Evolutionary conservation across 306 rosid genomes (phyloP).

Genomic region (Luffa acutangula): DNA sequence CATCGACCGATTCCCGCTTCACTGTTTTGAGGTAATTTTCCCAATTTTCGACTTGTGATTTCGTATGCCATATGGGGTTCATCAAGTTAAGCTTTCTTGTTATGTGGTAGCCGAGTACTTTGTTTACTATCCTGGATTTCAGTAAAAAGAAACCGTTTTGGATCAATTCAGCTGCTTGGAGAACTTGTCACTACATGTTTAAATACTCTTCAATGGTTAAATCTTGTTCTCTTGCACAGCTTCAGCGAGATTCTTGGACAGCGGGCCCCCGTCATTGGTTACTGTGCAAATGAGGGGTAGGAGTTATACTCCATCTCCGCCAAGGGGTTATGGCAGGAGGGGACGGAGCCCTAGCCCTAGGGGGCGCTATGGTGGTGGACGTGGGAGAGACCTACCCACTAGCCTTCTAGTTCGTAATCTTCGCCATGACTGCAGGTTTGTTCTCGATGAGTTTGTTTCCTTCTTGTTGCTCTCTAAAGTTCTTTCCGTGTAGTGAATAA

Average conservation of each 20-base stretch:
- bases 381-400: constrained; percentile 78
- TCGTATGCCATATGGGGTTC: not conserved
- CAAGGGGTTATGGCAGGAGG: constrained; percentile 74
- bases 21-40: not conserved
- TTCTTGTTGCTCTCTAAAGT: not conserved
- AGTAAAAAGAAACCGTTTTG: not conserved
- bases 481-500: not conserved
- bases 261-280: not conserved
- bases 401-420: constrained; percentile 98
- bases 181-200: not conserved
- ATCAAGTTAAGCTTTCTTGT: not conserved
- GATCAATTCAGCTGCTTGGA: not conserved
- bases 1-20: not conserved
- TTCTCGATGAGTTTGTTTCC: not conserved
- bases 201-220: not conserved
- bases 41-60: not conserved
- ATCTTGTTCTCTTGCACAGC: not conserved
- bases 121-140: not conserved
- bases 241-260: not conserved
- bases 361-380: constrained; percentile 64
- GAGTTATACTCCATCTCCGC: constrained; percentile 88
- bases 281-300: constrained; percentile 60
- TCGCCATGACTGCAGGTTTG: constrained; percentile 89
- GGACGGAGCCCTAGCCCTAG: constrained; percentile 94
- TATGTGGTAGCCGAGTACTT: not conserved